These are phyloP conservation scores for Alnus glutinosa DNA, from an alignment of 306 rosid species.

Conservation along the genomic window DNA sequence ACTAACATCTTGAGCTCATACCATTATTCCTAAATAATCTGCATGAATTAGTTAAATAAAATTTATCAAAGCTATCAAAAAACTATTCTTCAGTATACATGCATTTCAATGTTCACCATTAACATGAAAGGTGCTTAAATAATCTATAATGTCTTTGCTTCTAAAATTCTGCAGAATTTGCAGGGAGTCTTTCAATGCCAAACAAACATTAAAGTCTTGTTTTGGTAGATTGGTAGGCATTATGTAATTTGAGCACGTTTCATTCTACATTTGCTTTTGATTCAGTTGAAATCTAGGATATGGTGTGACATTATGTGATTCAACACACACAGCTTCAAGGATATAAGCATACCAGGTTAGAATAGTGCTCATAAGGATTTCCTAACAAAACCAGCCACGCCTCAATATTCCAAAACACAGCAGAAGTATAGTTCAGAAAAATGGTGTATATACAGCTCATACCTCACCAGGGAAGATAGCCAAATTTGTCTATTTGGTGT, in stretches of 20 bases:
- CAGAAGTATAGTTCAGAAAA: neutral
- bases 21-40: no score
- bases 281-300: neutral
- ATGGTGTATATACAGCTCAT: slow-evolving; percentile 16
- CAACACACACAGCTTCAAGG: neutral
- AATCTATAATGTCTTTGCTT: no score
- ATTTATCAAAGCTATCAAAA: no score
- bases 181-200: no score
- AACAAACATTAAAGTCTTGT: neutral
- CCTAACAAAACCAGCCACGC: neutral
- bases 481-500: slow-evolving; percentile 88
- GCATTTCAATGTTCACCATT: no score
- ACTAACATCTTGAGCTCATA: no score
- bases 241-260: neutral
- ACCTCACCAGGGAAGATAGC: slow-evolving; percentile 90
- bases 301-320: neutral
- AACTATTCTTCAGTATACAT: no score
- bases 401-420: neutral
- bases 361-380: neutral
- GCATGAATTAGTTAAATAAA: no score
- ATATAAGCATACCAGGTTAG: neutral
- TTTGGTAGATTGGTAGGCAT: neutral
- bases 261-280: neutral
- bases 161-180: no score
- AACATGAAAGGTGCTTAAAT: no score